These are phyloP conservation scores for Fusarium burgessii DNA, from an alignment of 2,329 filamentous ascomycete species.

Conservation along the genomic window DNA sequence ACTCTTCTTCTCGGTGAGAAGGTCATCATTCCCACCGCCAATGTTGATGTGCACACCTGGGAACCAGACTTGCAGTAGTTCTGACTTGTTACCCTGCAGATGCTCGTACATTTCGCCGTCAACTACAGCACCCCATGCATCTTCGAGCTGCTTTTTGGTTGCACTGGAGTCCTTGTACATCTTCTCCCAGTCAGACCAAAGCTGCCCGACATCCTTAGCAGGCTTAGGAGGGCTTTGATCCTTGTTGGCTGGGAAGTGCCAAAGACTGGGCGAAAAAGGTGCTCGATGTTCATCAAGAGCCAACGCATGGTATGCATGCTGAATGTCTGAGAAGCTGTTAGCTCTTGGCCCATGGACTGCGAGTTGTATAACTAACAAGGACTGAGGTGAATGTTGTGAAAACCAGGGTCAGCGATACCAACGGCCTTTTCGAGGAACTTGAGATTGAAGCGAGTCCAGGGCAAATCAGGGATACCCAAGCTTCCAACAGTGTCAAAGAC, in stretches of 20 bases:
- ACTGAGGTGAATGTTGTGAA: conserved; percentile 44
- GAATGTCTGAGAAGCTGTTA: conserved; percentile 50
- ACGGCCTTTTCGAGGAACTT: conserved; percentile 39
- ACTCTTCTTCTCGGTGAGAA: conserved; percentile 40
- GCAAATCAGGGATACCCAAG: conserved; percentile 43
- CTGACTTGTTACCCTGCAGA: conserved; percentile 21
- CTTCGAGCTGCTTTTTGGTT: conserved; percentile 16
- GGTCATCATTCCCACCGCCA: conserved; percentile 39
- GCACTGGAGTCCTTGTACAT: conserved; percentile 12
- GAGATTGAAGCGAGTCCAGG: conserved; percentile 38
- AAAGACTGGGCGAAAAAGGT: conserved; percentile 48
- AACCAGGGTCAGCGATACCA: conserved; percentile 37
- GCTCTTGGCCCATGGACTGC: not conserved
- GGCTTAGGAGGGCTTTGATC: conserved; percentile 8
- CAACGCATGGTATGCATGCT: conserved; percentile 67
- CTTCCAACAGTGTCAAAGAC: conserved; percentile 46
- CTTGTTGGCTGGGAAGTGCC: conserved; percentile 41
- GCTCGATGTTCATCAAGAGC: conserved; percentile 64
- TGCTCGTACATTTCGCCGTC: conserved; percentile 38
- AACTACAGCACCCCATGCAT: conserved; percentile 33
- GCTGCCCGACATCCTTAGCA: conserved; percentile 15
- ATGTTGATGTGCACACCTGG: conserved; percentile 47
- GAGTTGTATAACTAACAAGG: conserved; percentile 34
- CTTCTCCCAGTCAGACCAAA: conserved; percentile 29
- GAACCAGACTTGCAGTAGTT: conserved; percentile 45